These are phyloP conservation scores for Schizothecium vesticola DNA, from an alignment of 495 filamentous ascomycete species.

Conservation along the genomic window DNA sequence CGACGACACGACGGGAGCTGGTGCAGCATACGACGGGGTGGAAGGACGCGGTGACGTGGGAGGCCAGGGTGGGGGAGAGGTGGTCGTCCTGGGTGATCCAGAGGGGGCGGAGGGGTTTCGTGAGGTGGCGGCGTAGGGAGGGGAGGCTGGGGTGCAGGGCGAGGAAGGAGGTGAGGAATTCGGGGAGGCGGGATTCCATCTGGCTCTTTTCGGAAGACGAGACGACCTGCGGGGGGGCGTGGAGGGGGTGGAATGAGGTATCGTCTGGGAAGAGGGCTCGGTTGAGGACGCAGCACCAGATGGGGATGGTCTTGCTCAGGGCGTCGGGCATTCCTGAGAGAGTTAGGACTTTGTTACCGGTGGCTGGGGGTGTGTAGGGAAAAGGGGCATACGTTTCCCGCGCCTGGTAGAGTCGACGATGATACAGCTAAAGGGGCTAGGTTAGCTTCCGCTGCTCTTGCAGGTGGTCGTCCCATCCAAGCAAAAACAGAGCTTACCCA, in stretches of 20 bases:
- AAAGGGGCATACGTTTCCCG: conserved; percentile 63
- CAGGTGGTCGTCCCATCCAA: neutral
- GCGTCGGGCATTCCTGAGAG: conserved; percentile 79
- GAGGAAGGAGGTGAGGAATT: conserved; percentile 57
- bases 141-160: conserved; percentile 34
- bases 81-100: conserved; percentile 53
- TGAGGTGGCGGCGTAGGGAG: conserved; percentile 32
- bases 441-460: neutral
- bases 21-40: conserved; percentile 76
- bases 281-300: conserved; percentile 87
- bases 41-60: conserved; percentile 35
- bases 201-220: conserved; percentile 72
- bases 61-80: conserved; percentile 18
- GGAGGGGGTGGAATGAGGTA: conserved; percentile 45
- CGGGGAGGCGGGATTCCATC: conserved; percentile 61
- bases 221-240: conserved; percentile 62
- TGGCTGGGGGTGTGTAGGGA: neutral
- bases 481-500: conserved; percentile 47
- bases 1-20: conserved; percentile 62
- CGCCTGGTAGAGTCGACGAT: conserved; percentile 92
- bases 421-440: conserved; percentile 56
- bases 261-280: conserved; percentile 63
- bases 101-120: conserved; percentile 56
- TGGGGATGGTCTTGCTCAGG: conserved; percentile 85
- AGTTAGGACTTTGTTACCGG: neutral